Percentiles rank a stretch among this genome's conserved stretches.
phyloP scores from a whole-genome alignment of 2,329 filamentous ascomycete genomes.

The Diaporthe sp. region DNA sequence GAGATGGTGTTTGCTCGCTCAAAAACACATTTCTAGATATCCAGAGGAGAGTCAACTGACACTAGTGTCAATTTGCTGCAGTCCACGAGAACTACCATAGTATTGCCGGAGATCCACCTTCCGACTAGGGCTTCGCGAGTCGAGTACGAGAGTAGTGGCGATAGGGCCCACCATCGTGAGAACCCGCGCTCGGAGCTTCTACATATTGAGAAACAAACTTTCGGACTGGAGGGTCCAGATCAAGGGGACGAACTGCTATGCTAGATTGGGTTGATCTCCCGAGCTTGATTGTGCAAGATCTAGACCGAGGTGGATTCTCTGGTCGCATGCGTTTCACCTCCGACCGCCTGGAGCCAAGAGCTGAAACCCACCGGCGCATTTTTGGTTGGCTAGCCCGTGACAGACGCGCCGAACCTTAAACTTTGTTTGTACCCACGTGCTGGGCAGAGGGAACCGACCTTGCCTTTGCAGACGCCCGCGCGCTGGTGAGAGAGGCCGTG shows the following conservation, averaged over 20 bases:
- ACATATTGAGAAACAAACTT: background rate
- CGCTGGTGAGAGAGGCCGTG: background rate
- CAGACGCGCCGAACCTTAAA: conserved; percentile 25
- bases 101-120: background rate
- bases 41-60: background rate
- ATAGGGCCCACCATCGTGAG: background rate
- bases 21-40: background rate
- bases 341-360: background rate
- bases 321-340: background rate
- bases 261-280: conserved; percentile 28
- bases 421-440: background rate
- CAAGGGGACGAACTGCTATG: conserved; percentile 8
- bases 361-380: conserved; percentile 8
- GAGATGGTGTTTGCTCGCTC: background rate
- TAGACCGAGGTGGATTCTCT: background rate
- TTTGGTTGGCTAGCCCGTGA: background rate
- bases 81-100: background rate
- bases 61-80: too few species aligned
- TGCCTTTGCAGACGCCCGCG: background rate
- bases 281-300: background rate
- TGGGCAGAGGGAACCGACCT: background rate
- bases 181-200: background rate
- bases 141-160: too few species aligned
- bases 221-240: background rate
- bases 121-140: background rate